Base-by-base conservation (phyloP, 108 stramenopile genomes). In the Cyclotella distinguenda region DNA sequence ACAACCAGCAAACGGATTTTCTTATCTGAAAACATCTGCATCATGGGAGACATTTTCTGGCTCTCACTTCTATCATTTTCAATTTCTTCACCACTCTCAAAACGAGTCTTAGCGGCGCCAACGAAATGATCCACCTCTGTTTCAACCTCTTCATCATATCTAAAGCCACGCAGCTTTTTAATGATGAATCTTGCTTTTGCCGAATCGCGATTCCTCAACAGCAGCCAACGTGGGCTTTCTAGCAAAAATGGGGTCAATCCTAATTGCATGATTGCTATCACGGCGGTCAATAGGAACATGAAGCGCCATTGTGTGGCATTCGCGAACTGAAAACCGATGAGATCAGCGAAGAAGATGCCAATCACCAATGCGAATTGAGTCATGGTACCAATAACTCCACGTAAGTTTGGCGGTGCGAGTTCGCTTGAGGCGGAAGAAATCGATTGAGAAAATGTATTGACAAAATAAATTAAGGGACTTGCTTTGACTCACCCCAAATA, bases 341-440 rank as follows among this genome's bases (percentile, higher is more conserved):
- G 55, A 68, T 97, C 79, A 2, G 80, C 71, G 36, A 88, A 83
- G 25, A 97, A 78, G 58, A 99, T 98, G 26, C 97, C 98, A 39
- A 90, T 79, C 1, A 95, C 93, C 77, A 96, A 65, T 33, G 90
- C 92, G 69, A 99, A 98, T 72, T 98, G 97, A n/a, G 95, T 96
- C 61, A 96, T 66, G 6, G 97, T 97, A 6, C 98, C 98, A 56
- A 99, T 78, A 45, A 87, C 87, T 28, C 98, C 97, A 57, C 98
- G 89, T 21, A 98, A 69, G 11, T 86, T 93, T 0, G 93, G 96
- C 28, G 96, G 96, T 16, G 94, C 90, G 28, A 98, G 46, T 74
- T 98, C 96, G n/a, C n/a, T n/a, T n/a, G n/a, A n/a, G n/a, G n/a
- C n/a, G n/a, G n/a, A n/a, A n/a, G n/a, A 46, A 27, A 21, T 31